Evolutionary conservation across 495 filamentous ascomycete species (phyloP).

Genomic region (Xylaria telfairii): DNA sequence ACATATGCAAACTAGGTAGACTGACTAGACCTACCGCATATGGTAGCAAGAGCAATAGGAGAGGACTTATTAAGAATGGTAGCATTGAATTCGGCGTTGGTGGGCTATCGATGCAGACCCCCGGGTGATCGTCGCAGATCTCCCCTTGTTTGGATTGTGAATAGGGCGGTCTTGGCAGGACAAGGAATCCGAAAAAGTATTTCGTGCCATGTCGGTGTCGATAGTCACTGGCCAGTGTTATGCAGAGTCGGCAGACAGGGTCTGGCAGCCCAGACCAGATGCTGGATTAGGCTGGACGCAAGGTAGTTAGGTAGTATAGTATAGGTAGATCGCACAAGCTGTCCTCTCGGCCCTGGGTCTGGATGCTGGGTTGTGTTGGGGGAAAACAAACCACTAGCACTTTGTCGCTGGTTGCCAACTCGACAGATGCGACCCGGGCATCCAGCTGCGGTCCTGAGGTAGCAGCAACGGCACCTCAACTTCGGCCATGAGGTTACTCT

Average conservation of each 20-base stretch:
- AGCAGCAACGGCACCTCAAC: conserved; percentile 4
- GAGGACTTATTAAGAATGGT: conserved; percentile 13
- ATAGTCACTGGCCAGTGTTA: background rate
- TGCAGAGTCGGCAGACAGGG: conserved; percentile 6
- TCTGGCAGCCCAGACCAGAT: background rate
- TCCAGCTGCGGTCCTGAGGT: background rate
- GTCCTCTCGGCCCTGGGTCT: conserved; percentile 8
- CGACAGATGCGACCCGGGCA: conserved; percentile 12
- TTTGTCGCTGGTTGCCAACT: background rate
- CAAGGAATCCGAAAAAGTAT: conserved; percentile 6
- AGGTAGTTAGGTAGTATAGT: background rate
- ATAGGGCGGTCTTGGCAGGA: conserved; percentile 16
- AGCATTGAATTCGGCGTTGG: conserved; percentile 12
- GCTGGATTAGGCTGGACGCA: conserved; percentile 6
- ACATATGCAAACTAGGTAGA: background rate
- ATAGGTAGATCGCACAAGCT: background rate
- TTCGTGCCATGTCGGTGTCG: conserved; percentile 17
- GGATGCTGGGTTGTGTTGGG: conserved; percentile 8
- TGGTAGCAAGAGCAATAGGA: background rate
- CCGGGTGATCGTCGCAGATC: conserved; percentile 22
- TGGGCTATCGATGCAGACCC: conserved; percentile 17
- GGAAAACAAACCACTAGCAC: background rate
- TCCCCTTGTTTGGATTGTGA: conserved; percentile 11
- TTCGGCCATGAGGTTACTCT: conserved; percentile 13
- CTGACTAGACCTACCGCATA: background rate